Conservation (phyloP, 768 basidiomycete species). For the Amanita brunnescens region DNA sequence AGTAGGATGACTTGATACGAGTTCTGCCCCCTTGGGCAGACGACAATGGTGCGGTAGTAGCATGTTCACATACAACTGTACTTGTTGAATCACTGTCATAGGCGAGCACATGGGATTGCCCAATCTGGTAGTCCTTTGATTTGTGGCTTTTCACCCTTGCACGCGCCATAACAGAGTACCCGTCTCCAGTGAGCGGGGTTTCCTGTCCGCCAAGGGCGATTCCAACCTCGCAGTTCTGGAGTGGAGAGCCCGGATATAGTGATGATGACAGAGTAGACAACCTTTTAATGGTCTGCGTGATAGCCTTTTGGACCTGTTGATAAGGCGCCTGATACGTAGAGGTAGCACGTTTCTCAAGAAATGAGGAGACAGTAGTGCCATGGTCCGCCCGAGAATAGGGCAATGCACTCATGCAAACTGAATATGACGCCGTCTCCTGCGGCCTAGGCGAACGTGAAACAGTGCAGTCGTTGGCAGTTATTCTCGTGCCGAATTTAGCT, state of each 20-base stretch:
- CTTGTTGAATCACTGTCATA: constrained; percentile 46
- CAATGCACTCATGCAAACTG: not conserved
- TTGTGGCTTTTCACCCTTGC: constrained; percentile 23
- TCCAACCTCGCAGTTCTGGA: constrained; percentile 21
- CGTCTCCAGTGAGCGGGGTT: constrained; percentile 32
- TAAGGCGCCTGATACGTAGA: constrained; percentile 20
- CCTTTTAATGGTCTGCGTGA: constrained; percentile 28
- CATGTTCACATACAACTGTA: constrained; percentile 16
- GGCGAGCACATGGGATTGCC: constrained; percentile 32
- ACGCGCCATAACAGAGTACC: constrained; percentile 28
- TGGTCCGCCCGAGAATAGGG: not conserved
- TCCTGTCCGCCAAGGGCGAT: constrained; percentile 25
- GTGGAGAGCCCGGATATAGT: constrained; percentile 38
- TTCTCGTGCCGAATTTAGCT: not conserved
- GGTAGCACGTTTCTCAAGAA: constrained; percentile 14
- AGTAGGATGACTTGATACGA: constrained; percentile 64
- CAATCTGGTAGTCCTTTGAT: constrained; percentile 18
- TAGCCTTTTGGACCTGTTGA: constrained; percentile 32
- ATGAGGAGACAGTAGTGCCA: constrained; percentile 4
- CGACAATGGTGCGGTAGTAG: constrained; percentile 16
- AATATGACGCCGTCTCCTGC: constrained; percentile 1
- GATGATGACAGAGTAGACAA: constrained; percentile 37
- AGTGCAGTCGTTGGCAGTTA: not conserved
- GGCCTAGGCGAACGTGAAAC: not conserved
- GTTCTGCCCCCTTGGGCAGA: constrained; percentile 41